Percentiles rank a stretch among this genome's conserved stretches.
Evolutionary conservation across 2,329 filamentous ascomycete species (phyloP).

Genomic region (Stagonosporopsis rhizophila): DNA sequence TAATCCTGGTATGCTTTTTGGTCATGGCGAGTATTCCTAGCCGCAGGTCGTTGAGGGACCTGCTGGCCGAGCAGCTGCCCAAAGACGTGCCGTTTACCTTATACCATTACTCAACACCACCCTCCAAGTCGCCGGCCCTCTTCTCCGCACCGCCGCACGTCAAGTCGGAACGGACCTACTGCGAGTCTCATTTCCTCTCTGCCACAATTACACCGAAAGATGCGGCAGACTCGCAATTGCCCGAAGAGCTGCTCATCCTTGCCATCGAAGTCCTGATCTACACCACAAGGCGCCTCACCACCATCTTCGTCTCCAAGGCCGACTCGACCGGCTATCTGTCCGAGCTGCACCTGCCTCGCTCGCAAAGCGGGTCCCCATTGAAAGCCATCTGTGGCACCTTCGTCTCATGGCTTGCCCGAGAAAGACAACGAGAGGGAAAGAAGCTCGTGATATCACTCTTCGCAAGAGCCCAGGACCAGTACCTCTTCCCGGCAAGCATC

Average conservation of each 20-base stretch:
- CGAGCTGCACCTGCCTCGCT: constrained; percentile 63
- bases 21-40: constrained; percentile 37
- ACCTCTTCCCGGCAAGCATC: constrained; percentile 90
- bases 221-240: constrained; percentile 23
- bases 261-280: constrained; percentile 90
- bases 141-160: constrained; percentile 78
- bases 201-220: constrained; percentile 58
- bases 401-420: constrained; percentile 74
- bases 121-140: constrained; percentile 75
- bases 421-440: constrained; percentile 68
- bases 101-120: constrained; percentile 87
- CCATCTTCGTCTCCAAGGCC: constrained; percentile 93
- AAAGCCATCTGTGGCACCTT: constrained; percentile 77
- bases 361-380: constrained; percentile 69
- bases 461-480: constrained; percentile 89
- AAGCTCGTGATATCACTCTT: constrained; percentile 87
- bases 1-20: background rate
- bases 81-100: constrained; percentile 68
- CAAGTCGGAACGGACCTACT: constrained; percentile 78
- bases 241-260: constrained; percentile 71
- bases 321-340: constrained; percentile 91
- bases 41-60: constrained; percentile 45
- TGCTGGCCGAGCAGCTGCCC: constrained; percentile 62
- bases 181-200: constrained; percentile 81
- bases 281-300: constrained; percentile 78